Percentiles rank a stretch among this genome's conserved stretches.
These are phyloP conservation scores for Fomitopsis betulina DNA, from an alignment of 1,284 basidiomycete genomes.

Conservation along the genomic window DNA sequence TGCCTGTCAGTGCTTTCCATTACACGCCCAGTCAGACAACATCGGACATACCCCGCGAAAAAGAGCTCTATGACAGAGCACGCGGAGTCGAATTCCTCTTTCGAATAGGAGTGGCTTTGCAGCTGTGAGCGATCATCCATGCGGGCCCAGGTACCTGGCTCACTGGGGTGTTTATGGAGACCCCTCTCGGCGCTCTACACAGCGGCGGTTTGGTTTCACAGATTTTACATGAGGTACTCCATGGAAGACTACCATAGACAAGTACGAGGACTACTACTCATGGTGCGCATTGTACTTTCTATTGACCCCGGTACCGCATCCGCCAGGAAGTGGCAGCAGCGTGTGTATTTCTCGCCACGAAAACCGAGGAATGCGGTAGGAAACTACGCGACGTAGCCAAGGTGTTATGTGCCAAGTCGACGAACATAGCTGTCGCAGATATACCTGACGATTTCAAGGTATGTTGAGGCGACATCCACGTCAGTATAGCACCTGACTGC, in stretches of 20 bases:
- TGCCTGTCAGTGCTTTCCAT: conserved; percentile 53
- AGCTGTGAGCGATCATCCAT: conserved; percentile 47
- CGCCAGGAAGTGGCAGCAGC: conserved; percentile 81
- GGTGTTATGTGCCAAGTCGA: conserved; percentile 70
- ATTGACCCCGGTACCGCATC: conserved; percentile 7
- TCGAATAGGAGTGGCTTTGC: conserved; percentile 69
- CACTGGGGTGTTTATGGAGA: conserved; percentile 33
- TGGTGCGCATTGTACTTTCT: neutral
- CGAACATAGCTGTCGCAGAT: conserved; percentile 48
- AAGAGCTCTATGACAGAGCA: conserved; percentile 70
- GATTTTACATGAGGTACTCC: conserved; percentile 93
- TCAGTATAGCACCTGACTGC: neutral
- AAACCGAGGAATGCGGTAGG: conserved; percentile 85
- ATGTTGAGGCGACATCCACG: conserved; percentile 12
- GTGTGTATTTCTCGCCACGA: conserved; percentile 89
- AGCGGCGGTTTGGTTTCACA: conserved; percentile 87
- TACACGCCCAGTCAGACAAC: conserved; percentile 47
- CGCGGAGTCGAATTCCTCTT: conserved; percentile 79
- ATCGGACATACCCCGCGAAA: conserved; percentile 51
- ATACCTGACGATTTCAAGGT: conserved; percentile 61
- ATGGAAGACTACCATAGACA: conserved; percentile 80
- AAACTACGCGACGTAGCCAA: conserved; percentile 83
- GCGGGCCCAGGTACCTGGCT: conserved; percentile 7
- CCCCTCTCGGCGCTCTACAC: conserved; percentile 77
- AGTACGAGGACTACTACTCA: conserved; percentile 33